Percentiles rank a stretch among this genome's conserved stretches.
Conservation (phyloP, 192 early-diverging fungal species). For the Linnemannia exigua region DNA sequence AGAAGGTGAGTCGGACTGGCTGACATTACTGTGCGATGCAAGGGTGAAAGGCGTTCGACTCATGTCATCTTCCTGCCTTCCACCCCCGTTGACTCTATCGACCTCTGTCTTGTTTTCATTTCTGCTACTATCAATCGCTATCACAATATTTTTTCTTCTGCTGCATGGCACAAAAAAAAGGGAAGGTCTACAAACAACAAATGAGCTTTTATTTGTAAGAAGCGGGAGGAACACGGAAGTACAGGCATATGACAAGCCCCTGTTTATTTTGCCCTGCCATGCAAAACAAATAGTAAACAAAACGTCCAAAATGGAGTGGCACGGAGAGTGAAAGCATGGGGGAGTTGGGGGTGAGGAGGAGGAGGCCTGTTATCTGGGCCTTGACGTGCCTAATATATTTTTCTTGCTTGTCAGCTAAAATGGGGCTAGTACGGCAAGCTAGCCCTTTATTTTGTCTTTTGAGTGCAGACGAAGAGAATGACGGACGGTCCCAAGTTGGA, state of each 20-base stretch:
- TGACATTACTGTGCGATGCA: no score
- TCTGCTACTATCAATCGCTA: background rate
- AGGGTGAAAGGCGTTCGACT: no score
- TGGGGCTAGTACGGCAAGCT: background rate
- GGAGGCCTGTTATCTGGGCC: background rate
- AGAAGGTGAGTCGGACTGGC: no score
- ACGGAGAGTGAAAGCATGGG: background rate
- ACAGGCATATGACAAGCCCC: slow-evolving; percentile 1
- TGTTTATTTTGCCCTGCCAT: background rate
- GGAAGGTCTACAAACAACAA: background rate
- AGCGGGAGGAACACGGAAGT: background rate
- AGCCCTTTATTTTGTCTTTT: background rate
- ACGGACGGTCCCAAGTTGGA: background rate
- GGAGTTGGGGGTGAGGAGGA: background rate
- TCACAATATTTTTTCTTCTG: background rate
- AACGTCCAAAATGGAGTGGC: background rate
- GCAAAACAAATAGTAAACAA: background rate
- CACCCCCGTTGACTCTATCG: background rate
- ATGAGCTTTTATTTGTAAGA: background rate
- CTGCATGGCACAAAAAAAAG: background rate
- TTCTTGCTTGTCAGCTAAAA: background rate
- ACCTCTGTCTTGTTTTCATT: background rate
- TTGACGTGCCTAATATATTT: background rate
- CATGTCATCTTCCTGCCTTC: no score
- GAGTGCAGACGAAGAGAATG: background rate